Conservation (phyloP, 2,329 filamentous ascomycete genomes). For the Epichloe amarillans region DNA sequence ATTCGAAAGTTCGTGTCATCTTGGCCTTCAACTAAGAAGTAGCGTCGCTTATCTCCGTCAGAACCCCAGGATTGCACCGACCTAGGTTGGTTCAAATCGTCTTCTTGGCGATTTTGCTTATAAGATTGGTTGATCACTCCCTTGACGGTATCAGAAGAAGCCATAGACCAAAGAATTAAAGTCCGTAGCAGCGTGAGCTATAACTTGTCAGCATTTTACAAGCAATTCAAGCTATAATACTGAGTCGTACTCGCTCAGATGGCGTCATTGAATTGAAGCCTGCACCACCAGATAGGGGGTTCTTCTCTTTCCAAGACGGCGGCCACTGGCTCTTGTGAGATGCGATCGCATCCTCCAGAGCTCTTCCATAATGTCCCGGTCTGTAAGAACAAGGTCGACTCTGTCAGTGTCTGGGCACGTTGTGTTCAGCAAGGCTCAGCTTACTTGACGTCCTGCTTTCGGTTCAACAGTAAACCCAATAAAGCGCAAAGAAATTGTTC, state of each 20-base stretch:
- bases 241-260: slow-evolving; percentile 55
- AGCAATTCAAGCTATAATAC: background rate
- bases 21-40: slow-evolving; percentile 84
- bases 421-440: slow-evolving; percentile 19
- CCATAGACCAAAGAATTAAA: slow-evolving; percentile 76
- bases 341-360: slow-evolving; percentile 82
- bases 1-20: slow-evolving; percentile 91
- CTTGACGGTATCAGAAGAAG: slow-evolving; percentile 74
- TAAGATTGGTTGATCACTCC: slow-evolving; percentile 75
- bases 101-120: slow-evolving; percentile 73
- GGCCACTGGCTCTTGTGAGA: slow-evolving; percentile 85
- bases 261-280: slow-evolving; percentile 76
- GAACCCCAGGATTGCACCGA: slow-evolving; percentile 85
- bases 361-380: slow-evolving; percentile 81
- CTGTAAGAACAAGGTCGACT: slow-evolving; percentile 31
- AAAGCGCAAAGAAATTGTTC: slow-evolving; percentile 85
- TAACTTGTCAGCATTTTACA: slow-evolving; percentile 5
- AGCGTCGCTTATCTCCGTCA: slow-evolving; percentile 81
- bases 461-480: slow-evolving; percentile 77
- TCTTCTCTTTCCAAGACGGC: slow-evolving; percentile 66
- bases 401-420: background rate
- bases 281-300: slow-evolving; percentile 70
- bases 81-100: slow-evolving; percentile 68
- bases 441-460: slow-evolving; percentile 98
- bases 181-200: slow-evolving; percentile 75